Conservation (phyloP, 371 early-diverging fungal genomes). For the Haplosporangium sp. region DNA sequence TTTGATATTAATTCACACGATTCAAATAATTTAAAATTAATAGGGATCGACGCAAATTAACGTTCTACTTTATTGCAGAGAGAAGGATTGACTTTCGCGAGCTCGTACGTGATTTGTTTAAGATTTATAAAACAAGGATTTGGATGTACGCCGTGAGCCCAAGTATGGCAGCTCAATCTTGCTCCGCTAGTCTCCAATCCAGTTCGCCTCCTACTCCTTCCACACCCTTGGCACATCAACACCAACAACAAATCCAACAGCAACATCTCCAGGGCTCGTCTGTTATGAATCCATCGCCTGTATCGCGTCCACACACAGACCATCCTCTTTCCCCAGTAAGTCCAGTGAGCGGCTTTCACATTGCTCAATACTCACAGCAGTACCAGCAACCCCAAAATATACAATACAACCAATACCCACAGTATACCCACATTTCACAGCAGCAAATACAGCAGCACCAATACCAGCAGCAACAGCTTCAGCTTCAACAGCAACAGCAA, state of each 20-base stretch:
- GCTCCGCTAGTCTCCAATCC: slow-evolving; percentile 13
- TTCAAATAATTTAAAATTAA: background rate
- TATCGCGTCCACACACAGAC: slow-evolving; percentile 6
- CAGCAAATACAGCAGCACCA: slow-evolving; percentile 4
- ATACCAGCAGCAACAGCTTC: slow-evolving; percentile 17
- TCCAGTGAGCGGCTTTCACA: slow-evolving; percentile 6
- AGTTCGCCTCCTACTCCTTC: slow-evolving; percentile 14
- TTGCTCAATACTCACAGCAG: slow-evolving; percentile 13
- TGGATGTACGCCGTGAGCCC: slow-evolving; percentile 91
- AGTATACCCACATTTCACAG: slow-evolving; percentile 17
- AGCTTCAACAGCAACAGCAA: slow-evolving; percentile 6
- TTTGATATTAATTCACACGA: background rate
- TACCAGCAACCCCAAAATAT: slow-evolving; percentile 12
- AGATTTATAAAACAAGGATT: slow-evolving; percentile 98
- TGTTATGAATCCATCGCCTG: background rate
- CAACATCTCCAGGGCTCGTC: slow-evolving; percentile 11
- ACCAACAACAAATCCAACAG: slow-evolving; percentile 4
- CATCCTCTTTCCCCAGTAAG: slow-evolving; percentile 8
- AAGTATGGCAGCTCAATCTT: slow-evolving; percentile 13
- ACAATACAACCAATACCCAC: slow-evolving; percentile 9
- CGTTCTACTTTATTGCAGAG: slow-evolving; percentile 96
- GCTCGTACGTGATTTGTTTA: slow-evolving; percentile 97
- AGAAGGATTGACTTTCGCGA: slow-evolving; percentile 98
- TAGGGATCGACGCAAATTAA: slow-evolving; percentile 95
- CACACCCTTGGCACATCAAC: background rate